Base-by-base conservation (phyloP, 192 early-diverging fungal genomes). In the Entomortierella lignicola region DNA sequence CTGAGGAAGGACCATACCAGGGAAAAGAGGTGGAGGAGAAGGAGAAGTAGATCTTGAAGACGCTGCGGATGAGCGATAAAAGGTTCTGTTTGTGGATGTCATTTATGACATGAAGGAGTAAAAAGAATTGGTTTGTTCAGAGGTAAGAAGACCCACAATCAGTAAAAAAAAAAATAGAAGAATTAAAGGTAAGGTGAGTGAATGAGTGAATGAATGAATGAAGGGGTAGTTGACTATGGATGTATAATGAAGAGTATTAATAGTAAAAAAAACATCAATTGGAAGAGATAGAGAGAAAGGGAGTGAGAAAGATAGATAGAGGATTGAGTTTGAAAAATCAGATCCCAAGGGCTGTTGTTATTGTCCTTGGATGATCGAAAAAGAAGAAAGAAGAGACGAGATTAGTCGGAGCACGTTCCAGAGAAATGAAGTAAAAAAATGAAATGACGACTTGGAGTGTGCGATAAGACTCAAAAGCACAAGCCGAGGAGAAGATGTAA, bases 31-130 rank as follows among this genome's bases (percentile, higher is more conserved):
- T 18, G 75, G 75, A 41, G 75, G 75, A 1, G 75, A 79, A 5
- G 75, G 75, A 5, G 75, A 79, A 13, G 75, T 79, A 21, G 75
- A 79, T 65, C 75, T 61, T 25, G 75, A 79, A n/a, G 75, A 79
- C 75, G 67, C 75, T 70, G 63, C 75, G 23, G 75, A 79, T 60
- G 75, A 79, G 75, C 75, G 75, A 66, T 69, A 79, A 63, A 79
- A 70, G 17, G 43, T 44, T 60, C 68, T 74, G 60, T 60, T 60
- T n/a, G 75, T n/a, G n/a, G 73, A 63, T 56, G 66, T 70, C 75
- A 79, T 79, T 56, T 79, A 79, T 69, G 75, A 79, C 75, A 79
- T 77, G 60, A 69, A 77, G 32, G 55, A 50, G 8, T 8, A 26
- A 27, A 8, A 20, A 26, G 50, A 20, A 20, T 32, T 30, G 0